Evolutionary conservation across 345 rosid species (phyloP).

Genomic region (Corymbia maculata): DNA sequence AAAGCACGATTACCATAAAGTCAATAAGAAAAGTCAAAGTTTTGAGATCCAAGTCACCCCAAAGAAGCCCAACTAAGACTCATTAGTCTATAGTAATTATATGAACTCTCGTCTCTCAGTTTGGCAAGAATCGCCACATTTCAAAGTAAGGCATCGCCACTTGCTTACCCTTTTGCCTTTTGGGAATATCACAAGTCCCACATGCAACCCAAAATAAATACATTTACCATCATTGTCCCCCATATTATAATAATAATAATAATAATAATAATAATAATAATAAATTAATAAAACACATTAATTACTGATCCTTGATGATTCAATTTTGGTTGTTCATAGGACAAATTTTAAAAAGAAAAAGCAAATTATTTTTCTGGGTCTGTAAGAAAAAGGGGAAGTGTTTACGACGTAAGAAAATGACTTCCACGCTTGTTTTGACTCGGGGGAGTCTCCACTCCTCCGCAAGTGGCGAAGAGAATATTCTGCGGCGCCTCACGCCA

Average conservation of each 20-base stretch:
- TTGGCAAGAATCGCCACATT: background rate
- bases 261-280: background rate
- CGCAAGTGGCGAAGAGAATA: background rate
- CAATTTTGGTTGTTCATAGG: background rate
- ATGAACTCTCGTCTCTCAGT: background rate
- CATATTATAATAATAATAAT: fast-evolving
- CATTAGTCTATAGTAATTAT: too few relatives aligned
- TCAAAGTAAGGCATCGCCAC: background rate
- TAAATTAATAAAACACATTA: background rate
- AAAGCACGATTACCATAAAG: background rate
- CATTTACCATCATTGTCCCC: background rate
- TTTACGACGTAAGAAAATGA: background rate
- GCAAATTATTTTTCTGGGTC: background rate
- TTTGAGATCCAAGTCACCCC: fast-evolving
- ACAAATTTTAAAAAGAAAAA: background rate
- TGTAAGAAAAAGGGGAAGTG: too few relatives aligned
- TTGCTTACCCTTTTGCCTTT: background rate
- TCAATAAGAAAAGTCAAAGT: background rate
- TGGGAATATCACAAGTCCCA: background rate
- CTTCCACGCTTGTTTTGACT: background rate
- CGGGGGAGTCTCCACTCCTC: background rate
- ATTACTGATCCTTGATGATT: background rate
- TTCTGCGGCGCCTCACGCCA: background rate
- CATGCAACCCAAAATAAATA: background rate
- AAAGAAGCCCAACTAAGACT: background rate